Base-by-base conservation (phyloP, 1,139 yeast species). In the Eremothecium cymbalariae region DNA sequence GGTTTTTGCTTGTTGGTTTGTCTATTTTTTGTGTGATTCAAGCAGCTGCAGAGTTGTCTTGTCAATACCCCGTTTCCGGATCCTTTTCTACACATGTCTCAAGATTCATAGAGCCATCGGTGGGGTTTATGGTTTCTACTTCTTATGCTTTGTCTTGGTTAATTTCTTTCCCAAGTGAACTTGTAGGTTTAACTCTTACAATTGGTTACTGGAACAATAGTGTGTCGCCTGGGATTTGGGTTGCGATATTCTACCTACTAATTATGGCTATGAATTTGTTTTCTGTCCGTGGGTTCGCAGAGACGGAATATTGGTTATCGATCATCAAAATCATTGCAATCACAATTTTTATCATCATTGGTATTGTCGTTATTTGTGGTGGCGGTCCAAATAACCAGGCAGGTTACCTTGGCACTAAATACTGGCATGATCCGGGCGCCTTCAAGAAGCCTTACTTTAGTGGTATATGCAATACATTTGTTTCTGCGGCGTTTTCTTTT, bases 231-330 rank as follows among this genome's bases (percentile, higher is more conserved):
- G 78, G 68, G 19, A 79, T 65, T 11, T 74, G 76, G 77, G 73
- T 74, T 8, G 49, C 55, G 6, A 62, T 74, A 6, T 74, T 74
- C 46, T 74, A 67, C 45, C 70, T 65, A 16, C 50, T 72, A 25
- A 71, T 74, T 38, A 55, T 72, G 25, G 55, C 54, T 1, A 59
- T 73, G 36, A 74, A 74, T 48, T 53, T 74, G 25, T 67, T 67
- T 38, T 80, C 80, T 9, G 73, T 70, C 37, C 67, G 65, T 47
- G 81, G 81, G 22, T 77, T 74, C 48, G 85, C 83, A 36, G 83
- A 77, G 53, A 78, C 78, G 8, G 85, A 77, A 57, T 74, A 73
- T 39, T 47, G 64, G 38, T 65, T 77, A 35, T 69, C 81, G 4
- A 47, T 67, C 18, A 60, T 77, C 43, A 77, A 77, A 55, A 70